Conservation (phyloP, 1,284 basidiomycete species). For the Fistulinella staudtii region DNA sequence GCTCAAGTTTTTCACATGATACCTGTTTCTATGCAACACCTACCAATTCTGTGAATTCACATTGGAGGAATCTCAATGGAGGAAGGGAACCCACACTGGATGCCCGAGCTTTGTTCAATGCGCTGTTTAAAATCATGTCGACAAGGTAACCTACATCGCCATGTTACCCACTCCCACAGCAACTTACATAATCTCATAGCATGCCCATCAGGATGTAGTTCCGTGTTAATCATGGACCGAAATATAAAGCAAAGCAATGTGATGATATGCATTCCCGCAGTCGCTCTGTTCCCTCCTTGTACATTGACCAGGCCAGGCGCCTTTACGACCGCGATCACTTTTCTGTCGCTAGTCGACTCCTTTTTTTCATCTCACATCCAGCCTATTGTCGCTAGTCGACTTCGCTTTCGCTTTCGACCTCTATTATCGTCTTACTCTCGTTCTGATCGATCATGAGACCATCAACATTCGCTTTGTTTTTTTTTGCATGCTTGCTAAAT, state of each 20-base stretch:
- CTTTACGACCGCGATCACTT: slow-evolving; percentile 7
- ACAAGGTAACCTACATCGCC: slow-evolving; percentile 22
- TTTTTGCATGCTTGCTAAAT: slow-evolving; percentile 17
- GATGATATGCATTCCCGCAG: slow-evolving; percentile 20
- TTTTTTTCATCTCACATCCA: neutral
- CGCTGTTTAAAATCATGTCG: slow-evolving; percentile 10
- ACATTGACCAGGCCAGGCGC: slow-evolving; percentile 23
- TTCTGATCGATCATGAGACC: slow-evolving; percentile 15
- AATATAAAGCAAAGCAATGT: slow-evolving; percentile 11
- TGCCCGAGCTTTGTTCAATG: slow-evolving; percentile 6
- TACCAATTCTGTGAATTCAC: slow-evolving; percentile 4
- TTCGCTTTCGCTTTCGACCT: too few relatives aligned
- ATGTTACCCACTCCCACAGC: neutral
- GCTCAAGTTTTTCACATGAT: neutral
- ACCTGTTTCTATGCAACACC: slow-evolving; percentile 19
- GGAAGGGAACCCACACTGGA: neutral
- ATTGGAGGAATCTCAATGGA: neutral
- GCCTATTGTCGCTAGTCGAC: slow-evolving; percentile 15
- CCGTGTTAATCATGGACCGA: neutral
- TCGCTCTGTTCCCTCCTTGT: neutral
- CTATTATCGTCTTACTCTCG: too few relatives aligned
- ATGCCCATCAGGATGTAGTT: neutral
- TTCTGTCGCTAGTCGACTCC: slow-evolving; percentile 21
- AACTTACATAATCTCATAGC: slow-evolving; percentile 17
- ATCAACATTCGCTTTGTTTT: slow-evolving; percentile 17